Conservation (phyloP, 140 eudicot species). For the Artemisia princeps region DNA sequence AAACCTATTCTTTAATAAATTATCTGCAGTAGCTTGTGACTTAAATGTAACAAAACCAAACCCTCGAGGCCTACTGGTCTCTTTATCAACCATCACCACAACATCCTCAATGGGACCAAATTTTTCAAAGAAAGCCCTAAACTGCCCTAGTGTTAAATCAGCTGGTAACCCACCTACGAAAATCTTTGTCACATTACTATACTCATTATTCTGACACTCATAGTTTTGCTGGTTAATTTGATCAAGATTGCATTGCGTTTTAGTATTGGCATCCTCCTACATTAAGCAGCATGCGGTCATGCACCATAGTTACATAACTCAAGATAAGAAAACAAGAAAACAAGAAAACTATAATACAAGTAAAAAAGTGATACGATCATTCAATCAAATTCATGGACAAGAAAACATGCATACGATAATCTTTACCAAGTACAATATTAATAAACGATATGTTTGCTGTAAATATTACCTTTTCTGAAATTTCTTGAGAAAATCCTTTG, state of each 20-base stretch:
- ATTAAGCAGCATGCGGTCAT: slow-evolving; percentile 15
- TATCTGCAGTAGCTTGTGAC: slow-evolving; percentile 22
- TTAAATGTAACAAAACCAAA: slow-evolving; percentile 34
- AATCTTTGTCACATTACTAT: slow-evolving; percentile 16
- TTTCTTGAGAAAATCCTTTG: slow-evolving; percentile 13
- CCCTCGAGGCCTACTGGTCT: slow-evolving; percentile 25
- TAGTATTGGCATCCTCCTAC: slow-evolving; percentile 20
- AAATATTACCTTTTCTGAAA: slow-evolving; percentile 15
- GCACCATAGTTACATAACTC: slow-evolving; percentile 7
- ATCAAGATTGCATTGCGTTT: slow-evolving; percentile 19
- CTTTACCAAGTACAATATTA: too few relatives aligned
- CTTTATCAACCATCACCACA: slow-evolving; percentile 24
- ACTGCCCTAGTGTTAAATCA: slow-evolving; percentile 21
- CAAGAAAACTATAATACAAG: slow-evolving; percentile 17
- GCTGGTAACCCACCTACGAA: slow-evolving; percentile 34
- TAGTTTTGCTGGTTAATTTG: neutral
- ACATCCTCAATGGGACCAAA: slow-evolving; percentile 29
- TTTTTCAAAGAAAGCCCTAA: slow-evolving; percentile 25
- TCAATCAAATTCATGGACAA: neutral
- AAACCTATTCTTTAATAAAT: slow-evolving; percentile 8
- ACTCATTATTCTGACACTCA: neutral
- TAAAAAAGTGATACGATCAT: neutral
- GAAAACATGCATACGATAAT: too few relatives aligned
- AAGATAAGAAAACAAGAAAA: neutral
- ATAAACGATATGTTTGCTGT: neutral